Evolutionary conservation across 441 rosid genomes (phyloP).

Genomic region (Corymbia citriodora): DNA sequence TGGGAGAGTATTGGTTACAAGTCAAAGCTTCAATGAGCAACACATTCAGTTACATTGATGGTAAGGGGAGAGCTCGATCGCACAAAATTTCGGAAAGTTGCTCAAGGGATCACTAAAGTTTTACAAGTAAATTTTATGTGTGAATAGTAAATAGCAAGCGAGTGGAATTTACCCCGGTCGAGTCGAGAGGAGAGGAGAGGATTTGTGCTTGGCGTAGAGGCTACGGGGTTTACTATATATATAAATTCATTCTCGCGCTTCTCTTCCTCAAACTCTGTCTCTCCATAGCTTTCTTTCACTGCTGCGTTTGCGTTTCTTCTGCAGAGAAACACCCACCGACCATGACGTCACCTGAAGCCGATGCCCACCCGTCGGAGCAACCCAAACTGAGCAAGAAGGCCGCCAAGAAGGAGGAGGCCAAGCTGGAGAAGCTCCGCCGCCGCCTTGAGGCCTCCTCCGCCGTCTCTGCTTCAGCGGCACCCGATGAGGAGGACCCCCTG

Average conservation of each 20-base stretch:
- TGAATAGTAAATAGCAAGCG: not conserved
- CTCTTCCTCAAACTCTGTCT: no score
- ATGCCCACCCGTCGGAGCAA: not conserved
- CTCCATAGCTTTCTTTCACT: no score
- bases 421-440: conserved; percentile 72
- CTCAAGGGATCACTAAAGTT: not conserved
- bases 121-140: not conserved
- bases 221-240: not conserved
- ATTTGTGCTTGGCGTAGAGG: not conserved
- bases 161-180: not conserved
- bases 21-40: not conserved
- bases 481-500: conserved; percentile 30
- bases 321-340: not conserved
- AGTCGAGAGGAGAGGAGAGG: not conserved
- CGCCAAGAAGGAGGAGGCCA: conserved; percentile 83
- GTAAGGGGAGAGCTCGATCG: not conserved
- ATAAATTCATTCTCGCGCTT: not conserved
- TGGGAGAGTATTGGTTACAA: not conserved
- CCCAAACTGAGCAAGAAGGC: conserved; percentile 55
- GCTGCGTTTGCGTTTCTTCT: not conserved
- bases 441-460: conserved; percentile 43
- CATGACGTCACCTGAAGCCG: not conserved
- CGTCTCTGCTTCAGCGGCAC: not conserved
- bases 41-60: not conserved
- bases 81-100: not conserved